A percentile compares a stretch with the other conserved stretches of the same genome.
These are phyloP conservation scores for Xylaria sp. DNA, from an alignment of 2,329 filamentous ascomycete species.

Conservation along the genomic window DNA sequence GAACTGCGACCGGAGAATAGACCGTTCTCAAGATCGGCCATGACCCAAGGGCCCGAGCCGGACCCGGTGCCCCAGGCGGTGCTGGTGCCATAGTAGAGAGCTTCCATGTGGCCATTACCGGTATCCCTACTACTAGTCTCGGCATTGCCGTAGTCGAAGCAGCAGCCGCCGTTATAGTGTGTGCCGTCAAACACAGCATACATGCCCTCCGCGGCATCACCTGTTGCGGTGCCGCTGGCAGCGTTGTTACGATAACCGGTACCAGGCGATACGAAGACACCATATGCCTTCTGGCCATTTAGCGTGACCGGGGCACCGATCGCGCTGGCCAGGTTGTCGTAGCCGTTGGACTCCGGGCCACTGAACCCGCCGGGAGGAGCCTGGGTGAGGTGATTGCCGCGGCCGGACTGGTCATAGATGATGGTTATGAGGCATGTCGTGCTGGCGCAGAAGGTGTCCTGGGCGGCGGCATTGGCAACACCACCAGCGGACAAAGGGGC, in stretches of 20 bases:
- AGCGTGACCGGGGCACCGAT: slow-evolving; percentile 70
- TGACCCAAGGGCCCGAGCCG: slow-evolving; percentile 72
- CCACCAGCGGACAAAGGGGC: slow-evolving; percentile 66
- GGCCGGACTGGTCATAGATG: slow-evolving; percentile 74
- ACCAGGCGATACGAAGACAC: slow-evolving; percentile 69
- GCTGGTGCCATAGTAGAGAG: slow-evolving; percentile 71
- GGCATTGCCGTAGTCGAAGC: slow-evolving; percentile 68
- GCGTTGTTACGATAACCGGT: slow-evolving; percentile 72
- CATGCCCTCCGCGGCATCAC: slow-evolving; percentile 67
- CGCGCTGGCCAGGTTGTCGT: slow-evolving; percentile 69
- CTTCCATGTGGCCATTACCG: slow-evolving; percentile 75
- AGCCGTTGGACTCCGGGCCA: slow-evolving; percentile 66
- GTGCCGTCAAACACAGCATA: slow-evolving; percentile 70
- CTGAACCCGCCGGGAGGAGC: slow-evolving; percentile 67
- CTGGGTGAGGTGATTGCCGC: slow-evolving; percentile 70
- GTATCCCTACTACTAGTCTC: slow-evolving; percentile 63
- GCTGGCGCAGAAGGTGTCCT: slow-evolving; percentile 69
- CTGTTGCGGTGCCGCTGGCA: slow-evolving; percentile 62
- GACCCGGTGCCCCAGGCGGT: slow-evolving; percentile 66
- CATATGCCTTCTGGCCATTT: slow-evolving; percentile 70
- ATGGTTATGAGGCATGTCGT: slow-evolving; percentile 72
- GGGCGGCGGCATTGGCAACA: slow-evolving; percentile 68
- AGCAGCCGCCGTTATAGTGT: slow-evolving; percentile 67
- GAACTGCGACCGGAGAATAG: slow-evolving; percentile 67
- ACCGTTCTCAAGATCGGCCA: slow-evolving; percentile 75